Conservation (phyloP, 129 eudicot species). For the Artemisia annua region DNA sequence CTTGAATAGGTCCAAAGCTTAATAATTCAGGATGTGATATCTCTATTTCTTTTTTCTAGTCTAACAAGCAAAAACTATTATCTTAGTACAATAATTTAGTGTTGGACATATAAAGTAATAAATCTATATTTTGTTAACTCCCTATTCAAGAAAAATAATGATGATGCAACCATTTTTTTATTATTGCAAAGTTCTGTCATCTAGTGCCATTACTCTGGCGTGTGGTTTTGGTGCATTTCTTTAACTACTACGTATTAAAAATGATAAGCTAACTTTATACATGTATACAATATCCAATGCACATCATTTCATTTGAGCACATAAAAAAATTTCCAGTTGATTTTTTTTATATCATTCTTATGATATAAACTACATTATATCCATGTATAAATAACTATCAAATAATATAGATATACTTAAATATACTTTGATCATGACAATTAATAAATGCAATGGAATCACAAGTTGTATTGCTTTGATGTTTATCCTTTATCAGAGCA, state of each 20-base stretch:
- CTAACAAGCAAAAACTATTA: background rate
- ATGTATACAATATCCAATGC: background rate
- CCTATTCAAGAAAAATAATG: background rate
- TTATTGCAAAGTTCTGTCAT: background rate
- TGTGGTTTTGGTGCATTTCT: background rate
- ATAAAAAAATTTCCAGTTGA: too few species aligned
- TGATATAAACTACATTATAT: too few species aligned
- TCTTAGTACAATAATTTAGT: background rate
- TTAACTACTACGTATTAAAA: background rate
- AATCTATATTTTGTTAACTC: background rate
- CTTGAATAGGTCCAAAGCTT: background rate
- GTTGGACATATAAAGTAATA: background rate
- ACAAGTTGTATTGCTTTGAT: background rate
- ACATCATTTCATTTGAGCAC: too few species aligned
- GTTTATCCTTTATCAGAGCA: background rate
- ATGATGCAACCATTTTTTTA: background rate
- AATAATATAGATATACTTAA: too few species aligned
- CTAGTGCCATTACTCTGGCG: background rate
- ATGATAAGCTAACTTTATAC: background rate
- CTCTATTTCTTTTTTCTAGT: background rate
- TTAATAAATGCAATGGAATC: too few species aligned
- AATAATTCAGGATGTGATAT: background rate
- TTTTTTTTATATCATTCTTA: too few species aligned
- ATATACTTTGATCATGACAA: too few species aligned
- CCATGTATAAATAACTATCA: too few species aligned